Evolutionary conservation across 441 rosid species (phyloP).

Genomic region (Corymbia citriodora): DNA sequence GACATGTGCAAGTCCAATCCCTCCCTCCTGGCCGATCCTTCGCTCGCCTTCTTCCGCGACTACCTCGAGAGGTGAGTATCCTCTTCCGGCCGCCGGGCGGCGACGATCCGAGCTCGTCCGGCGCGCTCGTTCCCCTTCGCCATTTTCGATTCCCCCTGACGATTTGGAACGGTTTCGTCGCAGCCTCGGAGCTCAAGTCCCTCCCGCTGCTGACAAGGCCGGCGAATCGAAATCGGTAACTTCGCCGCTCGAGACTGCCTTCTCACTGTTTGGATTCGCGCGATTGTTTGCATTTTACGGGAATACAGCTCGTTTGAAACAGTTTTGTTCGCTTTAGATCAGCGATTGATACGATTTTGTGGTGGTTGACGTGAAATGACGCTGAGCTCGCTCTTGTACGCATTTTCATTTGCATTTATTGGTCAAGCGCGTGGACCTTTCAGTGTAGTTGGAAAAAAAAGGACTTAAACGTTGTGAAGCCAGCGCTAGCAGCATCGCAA

Average conservation of each 20-base stretch:
- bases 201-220: slow-evolving; percentile 31
- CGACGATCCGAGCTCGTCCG: neutral
- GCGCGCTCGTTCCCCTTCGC: neutral
- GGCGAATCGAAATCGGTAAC: slow-evolving; percentile 55
- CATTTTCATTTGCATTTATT: neutral
- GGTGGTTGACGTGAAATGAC: neutral
- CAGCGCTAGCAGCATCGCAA: neutral
- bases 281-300: neutral
- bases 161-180: slow-evolving; percentile 2
- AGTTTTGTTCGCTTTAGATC: neutral
- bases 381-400: neutral
- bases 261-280: neutral
- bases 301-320: neutral
- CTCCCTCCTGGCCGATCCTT: slow-evolving; percentile 66
- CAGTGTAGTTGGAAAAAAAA: neutral
- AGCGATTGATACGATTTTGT: neutral
- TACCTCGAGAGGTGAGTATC: slow-evolving; percentile 63
- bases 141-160: neutral
- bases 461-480: neutral
- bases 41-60: slow-evolving; percentile 93
- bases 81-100: neutral
- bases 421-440: neutral
- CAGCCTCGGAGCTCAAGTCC: slow-evolving; percentile 92
- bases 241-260: neutral
- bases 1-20: slow-evolving; percentile 81